These are phyloP conservation scores for Penicillium fuscoglaucum DNA, from an alignment of 2,329 filamentous ascomycete genomes.

Conservation along the genomic window DNA sequence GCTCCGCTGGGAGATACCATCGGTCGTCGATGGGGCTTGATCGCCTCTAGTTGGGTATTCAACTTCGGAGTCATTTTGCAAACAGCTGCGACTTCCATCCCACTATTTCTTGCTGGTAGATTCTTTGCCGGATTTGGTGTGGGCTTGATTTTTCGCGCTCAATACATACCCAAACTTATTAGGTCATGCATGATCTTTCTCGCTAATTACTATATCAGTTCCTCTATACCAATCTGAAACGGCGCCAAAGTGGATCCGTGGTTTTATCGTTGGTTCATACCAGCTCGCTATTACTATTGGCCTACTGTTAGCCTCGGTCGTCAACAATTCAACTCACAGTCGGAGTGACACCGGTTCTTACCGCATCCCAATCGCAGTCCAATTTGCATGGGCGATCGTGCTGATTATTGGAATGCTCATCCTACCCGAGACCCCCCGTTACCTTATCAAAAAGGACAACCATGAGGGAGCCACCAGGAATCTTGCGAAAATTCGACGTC, in stretches of 20 bases:
- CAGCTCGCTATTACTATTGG: slow-evolving; percentile 80
- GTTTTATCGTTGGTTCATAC: slow-evolving; percentile 73
- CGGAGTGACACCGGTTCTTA: slow-evolving; percentile 65
- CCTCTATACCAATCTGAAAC: slow-evolving; percentile 80
- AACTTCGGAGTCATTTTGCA: slow-evolving; percentile 40
- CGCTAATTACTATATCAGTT: slow-evolving; percentile 12
- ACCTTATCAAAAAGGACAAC: slow-evolving; percentile 74
- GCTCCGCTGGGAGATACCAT: slow-evolving; percentile 38
- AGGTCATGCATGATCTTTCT: background rate
- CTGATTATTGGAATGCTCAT: slow-evolving; percentile 69
- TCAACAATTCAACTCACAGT: slow-evolving; percentile 69
- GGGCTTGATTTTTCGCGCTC: slow-evolving; percentile 68
- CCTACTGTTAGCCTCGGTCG: slow-evolving; percentile 68
- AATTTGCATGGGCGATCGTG: slow-evolving; percentile 77
- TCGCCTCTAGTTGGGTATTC: slow-evolving; percentile 37
- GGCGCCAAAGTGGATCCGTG: slow-evolving; percentile 68
- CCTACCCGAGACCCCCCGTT: slow-evolving; percentile 80
- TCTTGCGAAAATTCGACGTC: slow-evolving; percentile 69
- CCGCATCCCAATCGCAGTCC: slow-evolving; percentile 75
- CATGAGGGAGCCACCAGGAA: slow-evolving; percentile 63
- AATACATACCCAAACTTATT: background rate
- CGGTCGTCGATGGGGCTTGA: slow-evolving; percentile 46
- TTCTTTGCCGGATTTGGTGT: slow-evolving; percentile 59
- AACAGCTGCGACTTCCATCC: slow-evolving; percentile 33
- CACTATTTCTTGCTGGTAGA: slow-evolving; percentile 51